Conservation (phyloP, 805 yeast species). For the Candida fluviatilis region DNA sequence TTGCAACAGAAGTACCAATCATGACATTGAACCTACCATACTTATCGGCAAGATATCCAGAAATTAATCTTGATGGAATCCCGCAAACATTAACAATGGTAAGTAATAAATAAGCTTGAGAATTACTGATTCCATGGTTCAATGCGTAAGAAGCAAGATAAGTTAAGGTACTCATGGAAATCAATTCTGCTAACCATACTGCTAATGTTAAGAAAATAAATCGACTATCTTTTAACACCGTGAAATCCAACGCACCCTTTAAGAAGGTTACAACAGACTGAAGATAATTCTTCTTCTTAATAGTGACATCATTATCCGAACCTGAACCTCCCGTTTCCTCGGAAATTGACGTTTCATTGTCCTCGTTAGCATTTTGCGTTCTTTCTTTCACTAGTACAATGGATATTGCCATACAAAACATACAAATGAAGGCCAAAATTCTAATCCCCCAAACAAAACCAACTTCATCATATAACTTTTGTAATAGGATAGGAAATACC, state of each 20-base stretch:
- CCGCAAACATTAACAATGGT: slow-evolving; percentile 26
- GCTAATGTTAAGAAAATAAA: slow-evolving; percentile 21
- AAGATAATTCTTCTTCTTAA: slow-evolving; percentile 1
- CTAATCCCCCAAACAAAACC: slow-evolving; percentile 29
- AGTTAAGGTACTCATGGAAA: slow-evolving; percentile 40
- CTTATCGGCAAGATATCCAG: slow-evolving; percentile 24
- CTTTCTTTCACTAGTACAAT: slow-evolving; percentile 18
- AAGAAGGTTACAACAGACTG: slow-evolving; percentile 18
- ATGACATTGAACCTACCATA: slow-evolving; percentile 25
- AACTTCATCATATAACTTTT: slow-evolving; percentile 17
- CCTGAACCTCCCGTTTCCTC: too few relatives aligned
- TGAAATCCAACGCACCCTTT: slow-evolving; percentile 21
- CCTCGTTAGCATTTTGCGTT: slow-evolving; percentile 1
- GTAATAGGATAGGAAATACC: slow-evolving; percentile 22
- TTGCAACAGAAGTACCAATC: slow-evolving; percentile 17
- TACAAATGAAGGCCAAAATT: slow-evolving; percentile 19
- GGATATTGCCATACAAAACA: slow-evolving; percentile 15
- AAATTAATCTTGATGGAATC: slow-evolving; percentile 22
- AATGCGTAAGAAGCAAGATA: slow-evolving; percentile 26
- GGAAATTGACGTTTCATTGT: background rate
- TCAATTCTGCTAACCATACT: slow-evolving; percentile 39
- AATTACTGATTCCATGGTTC: slow-evolving; percentile 16
- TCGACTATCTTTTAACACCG: slow-evolving; percentile 17
- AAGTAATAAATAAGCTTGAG: slow-evolving; percentile 19
- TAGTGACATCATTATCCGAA: too few relatives aligned